A percentile compares a stretch with the other conserved stretches of the same genome.
These are phyloP conservation scores for Coemansia sp. DNA, from an alignment of 192 early-diverging fungal genomes.

Conservation along the genomic window DNA sequence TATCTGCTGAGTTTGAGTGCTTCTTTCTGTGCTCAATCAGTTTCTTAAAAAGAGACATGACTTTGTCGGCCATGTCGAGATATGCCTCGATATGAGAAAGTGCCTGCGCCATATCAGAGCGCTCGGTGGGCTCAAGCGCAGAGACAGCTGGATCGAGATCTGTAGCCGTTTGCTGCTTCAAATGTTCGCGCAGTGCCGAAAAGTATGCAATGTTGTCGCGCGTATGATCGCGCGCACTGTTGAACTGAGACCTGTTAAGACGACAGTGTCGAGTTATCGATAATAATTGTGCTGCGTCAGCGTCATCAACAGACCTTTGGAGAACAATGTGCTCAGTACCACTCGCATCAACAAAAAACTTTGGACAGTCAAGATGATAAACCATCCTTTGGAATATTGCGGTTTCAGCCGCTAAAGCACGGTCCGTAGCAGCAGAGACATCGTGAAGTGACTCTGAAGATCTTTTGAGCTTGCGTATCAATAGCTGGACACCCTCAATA, in stretches of 20 bases:
- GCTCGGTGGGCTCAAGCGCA: neutral
- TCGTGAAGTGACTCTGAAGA: constrained; percentile 30
- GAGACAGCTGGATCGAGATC: neutral
- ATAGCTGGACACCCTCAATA: constrained; percentile 25
- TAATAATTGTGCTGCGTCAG: neutral
- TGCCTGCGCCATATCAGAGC: constrained; percentile 3
- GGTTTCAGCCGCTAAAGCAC: constrained; percentile 14
- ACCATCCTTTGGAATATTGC: constrained; percentile 29
- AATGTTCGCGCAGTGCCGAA: constrained; percentile 12
- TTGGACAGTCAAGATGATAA: constrained; percentile 31
- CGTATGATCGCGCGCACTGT: constrained; percentile 36
- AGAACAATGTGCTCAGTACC: constrained; percentile 37
- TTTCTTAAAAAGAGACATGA: constrained; percentile 16
- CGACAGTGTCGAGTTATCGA: constrained; percentile 41
- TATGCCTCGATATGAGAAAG: constrained; percentile 12
- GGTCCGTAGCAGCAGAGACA: constrained; percentile 2
- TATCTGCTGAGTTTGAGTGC: constrained; percentile 8
- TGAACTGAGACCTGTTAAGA: constrained; percentile 36
- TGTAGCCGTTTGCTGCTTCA: neutral
- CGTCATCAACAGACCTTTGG: constrained; percentile 9
- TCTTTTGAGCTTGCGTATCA: constrained; percentile 44
- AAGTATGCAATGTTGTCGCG: constrained; percentile 38
- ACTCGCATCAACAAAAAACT: constrained; percentile 20
- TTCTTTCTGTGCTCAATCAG: constrained; percentile 41
- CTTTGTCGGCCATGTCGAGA: constrained; percentile 23